phyloP scores from a whole-genome alignment of 202 grass and related monocot genomes.

The Saccharum hybrid region DNA sequence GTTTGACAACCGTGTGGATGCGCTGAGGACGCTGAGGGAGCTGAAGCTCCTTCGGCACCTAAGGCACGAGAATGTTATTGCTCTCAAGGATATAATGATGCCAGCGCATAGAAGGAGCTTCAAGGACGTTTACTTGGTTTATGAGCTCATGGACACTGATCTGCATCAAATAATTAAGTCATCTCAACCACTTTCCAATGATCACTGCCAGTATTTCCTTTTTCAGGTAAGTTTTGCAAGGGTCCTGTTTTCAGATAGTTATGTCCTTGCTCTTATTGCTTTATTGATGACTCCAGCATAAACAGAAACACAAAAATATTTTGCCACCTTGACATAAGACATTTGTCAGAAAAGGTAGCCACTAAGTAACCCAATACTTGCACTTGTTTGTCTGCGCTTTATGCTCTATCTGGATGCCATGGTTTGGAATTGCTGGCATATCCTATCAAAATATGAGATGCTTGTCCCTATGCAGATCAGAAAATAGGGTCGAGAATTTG shows the following conservation, averaged over 20 bases:
- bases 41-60: slow-evolving; percentile 83
- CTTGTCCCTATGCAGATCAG: neutral
- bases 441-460: neutral
- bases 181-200: slow-evolving; percentile 68
- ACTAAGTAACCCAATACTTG: neutral
- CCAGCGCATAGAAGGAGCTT: slow-evolving; percentile 75
- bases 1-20: slow-evolving; percentile 81
- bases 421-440: neutral
- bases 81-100: slow-evolving; percentile 92
- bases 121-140: slow-evolving; percentile 90
- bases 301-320: neutral
- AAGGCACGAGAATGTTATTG: slow-evolving; percentile 82
- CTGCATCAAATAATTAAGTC: slow-evolving; percentile 90
- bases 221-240: slow-evolving; percentile 60
- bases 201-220: slow-evolving; percentile 87
- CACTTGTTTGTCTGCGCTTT: neutral
- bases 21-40: slow-evolving; percentile 74
- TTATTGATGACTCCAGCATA: slow-evolving; percentile 19
- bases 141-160: slow-evolving; percentile 91
- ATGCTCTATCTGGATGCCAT: neutral
- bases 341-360: neutral
- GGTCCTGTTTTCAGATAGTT: neutral
- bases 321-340: neutral
- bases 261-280: slow-evolving; percentile 12
- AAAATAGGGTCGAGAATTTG: neutral